phyloP scores from a whole-genome alignment of 768 basidiomycete genomes.

The Lactarius quietus region DNA sequence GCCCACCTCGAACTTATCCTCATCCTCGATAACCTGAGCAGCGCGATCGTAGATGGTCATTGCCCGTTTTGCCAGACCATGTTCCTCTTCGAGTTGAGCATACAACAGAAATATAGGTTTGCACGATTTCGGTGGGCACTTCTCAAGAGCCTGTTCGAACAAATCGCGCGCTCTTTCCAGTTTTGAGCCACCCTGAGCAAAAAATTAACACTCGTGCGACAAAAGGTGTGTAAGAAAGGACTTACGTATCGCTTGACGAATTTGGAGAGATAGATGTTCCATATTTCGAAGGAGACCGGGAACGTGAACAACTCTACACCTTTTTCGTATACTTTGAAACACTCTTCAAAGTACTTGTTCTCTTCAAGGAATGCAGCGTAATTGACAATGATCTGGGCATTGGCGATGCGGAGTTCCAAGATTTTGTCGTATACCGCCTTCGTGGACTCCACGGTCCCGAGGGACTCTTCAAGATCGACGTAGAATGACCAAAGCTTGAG shows the following conservation, averaged over 20 bases:
- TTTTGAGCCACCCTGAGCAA: constrained; percentile 78
- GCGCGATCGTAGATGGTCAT: constrained; percentile 97
- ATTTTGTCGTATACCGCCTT: constrained; percentile 97
- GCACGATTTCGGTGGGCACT: constrained; percentile 92
- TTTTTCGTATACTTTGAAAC: constrained; percentile 98
- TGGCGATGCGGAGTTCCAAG: constrained; percentile 92
- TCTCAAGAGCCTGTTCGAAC: constrained; percentile 96
- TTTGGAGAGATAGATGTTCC: constrained; percentile 98
- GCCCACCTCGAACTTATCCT: constrained; percentile 91
- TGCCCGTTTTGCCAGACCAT: constrained; percentile 90
- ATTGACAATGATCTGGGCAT: constrained; percentile 96
- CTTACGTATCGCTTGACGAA: constrained; percentile 94
- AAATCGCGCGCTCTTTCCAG: constrained; percentile 95
- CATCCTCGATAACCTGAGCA: constrained; percentile 76
- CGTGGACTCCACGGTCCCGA: constrained; percentile 87
- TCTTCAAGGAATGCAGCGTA: constrained; percentile 97
- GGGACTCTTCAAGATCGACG: constrained; percentile 95
- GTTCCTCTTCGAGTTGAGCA: constrained; percentile 91
- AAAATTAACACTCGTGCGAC: constrained; percentile 1
- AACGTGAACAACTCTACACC: constrained; percentile 97
- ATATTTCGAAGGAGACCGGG: constrained; percentile 97
- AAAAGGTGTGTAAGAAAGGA: constrained; percentile 21
- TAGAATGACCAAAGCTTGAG: constrained; percentile 99
- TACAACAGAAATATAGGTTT: constrained; percentile 97
- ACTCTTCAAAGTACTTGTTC: constrained; percentile 97